Conservation (phyloP, 2,329 filamentous ascomycete genomes). For the Karstenula rhodostoma region DNA sequence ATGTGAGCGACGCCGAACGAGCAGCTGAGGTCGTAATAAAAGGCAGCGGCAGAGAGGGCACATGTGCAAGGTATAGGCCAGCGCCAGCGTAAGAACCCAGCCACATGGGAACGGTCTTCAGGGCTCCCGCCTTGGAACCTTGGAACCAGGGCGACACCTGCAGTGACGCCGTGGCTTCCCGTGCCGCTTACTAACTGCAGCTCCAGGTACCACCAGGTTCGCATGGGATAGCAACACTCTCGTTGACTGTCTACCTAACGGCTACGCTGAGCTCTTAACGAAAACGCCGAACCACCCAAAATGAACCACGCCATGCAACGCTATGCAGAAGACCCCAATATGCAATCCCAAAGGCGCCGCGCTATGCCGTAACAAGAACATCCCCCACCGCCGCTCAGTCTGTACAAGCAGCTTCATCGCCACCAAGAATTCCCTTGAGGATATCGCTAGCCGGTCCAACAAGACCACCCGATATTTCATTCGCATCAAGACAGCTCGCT, state of each 20-base stretch:
- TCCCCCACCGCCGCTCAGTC: background rate
- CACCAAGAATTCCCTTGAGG: conserved; percentile 44
- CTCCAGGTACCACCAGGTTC: conserved; percentile 1
- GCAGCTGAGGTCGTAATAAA: conserved; percentile 23
- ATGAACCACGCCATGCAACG: background rate
- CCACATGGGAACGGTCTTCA: conserved; percentile 23
- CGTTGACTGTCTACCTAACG: background rate
- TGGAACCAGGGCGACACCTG: conserved; percentile 32
- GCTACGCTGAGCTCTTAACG: background rate
- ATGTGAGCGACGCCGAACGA: background rate
- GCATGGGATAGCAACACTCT: background rate
- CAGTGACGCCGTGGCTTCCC: conserved; percentile 25
- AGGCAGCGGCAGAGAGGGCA: conserved; percentile 10
- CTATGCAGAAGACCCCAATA: background rate
- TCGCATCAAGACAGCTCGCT: conserved; percentile 80
- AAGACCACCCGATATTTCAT: conserved; percentile 77
- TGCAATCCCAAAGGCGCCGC: conserved; percentile 4
- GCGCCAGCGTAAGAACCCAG: conserved; percentile 31
- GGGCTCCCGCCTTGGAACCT: conserved; percentile 41
- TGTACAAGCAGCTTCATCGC: conserved; percentile 16
- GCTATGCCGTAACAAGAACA: conserved; percentile 10
- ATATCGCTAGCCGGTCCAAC: conserved; percentile 59
- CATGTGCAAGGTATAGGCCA: conserved; percentile 22
- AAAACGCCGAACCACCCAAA: background rate
- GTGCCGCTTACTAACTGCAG: background rate